A percentile compares a stretch with the other conserved stretches of the same genome.
phyloP scores from a whole-genome alignment of 352 stramenopile genomes.

The Pythium vanterpoolii region DNA sequence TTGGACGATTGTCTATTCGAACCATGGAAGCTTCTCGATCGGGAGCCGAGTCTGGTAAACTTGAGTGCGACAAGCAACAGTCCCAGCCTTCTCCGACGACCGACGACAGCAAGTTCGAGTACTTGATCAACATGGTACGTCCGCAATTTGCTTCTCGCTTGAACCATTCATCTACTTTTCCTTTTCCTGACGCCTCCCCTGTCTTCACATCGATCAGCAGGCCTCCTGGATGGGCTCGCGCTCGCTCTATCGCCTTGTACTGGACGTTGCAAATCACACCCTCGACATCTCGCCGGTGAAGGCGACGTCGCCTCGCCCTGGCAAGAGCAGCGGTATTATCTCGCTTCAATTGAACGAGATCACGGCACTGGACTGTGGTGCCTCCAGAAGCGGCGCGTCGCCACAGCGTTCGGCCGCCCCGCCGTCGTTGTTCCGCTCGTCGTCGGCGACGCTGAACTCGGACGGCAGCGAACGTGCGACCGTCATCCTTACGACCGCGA shows the following conservation, averaged over 20 bases:
- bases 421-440: conserved; percentile 29
- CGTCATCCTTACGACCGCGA: conserved; percentile 20
- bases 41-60: not conserved
- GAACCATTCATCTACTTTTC: not conserved
- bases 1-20: conserved; percentile 16
- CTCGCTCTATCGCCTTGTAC: conserved; percentile 32
- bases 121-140: conserved; percentile 50
- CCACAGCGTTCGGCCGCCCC: no score
- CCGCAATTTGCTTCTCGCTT: no score
- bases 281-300: conserved; percentile 32
- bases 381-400: not conserved
- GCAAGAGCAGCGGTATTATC: conserved; percentile 23
- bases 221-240: conserved; percentile 43
- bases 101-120: conserved; percentile 19
- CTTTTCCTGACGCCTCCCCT: not conserved
- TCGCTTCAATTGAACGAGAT: conserved; percentile 35
- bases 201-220: conserved; percentile 10
- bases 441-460: conserved; percentile 24
- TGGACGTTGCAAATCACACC: conserved; percentile 23
- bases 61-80: conserved; percentile 12
- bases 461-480: conserved; percentile 24
- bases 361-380: conserved; percentile 29
- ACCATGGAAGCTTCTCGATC: conserved; percentile 10
- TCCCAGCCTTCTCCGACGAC: not conserved
- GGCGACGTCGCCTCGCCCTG: conserved; percentile 25